Evolutionary conservation across 1,284 basidiomycete genomes (phyloP), one percentile per base, ranked within the genome.

Genomic region (Agaricales sp.): DNA sequence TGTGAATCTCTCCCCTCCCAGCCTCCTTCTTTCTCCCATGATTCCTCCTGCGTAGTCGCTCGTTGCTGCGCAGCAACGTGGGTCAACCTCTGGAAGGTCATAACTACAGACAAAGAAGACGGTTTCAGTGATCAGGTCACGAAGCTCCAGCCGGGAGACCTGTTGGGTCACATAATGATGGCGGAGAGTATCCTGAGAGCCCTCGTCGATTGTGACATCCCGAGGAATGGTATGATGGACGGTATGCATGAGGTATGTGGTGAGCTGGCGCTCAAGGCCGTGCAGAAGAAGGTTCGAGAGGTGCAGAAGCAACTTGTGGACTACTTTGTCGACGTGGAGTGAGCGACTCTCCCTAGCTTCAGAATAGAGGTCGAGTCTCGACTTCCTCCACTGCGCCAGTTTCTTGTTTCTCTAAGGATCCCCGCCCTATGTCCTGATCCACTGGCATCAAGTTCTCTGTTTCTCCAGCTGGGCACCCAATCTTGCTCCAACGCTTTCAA

Each of bases 151-250:
- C 58, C 63, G 26, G 65, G 66, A 51, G 69, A 71, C 53, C 61
- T 72, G 25, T 51, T 71, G 24, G 66, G 67, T 19, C 65, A 60
- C 59, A 50, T 67, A 53, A 64, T 64, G 63, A 59, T 72, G 16
- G 68, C 65, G 18, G 69, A 71, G 57, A 64, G 65, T 54, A 62
- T 58, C 37, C 56, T 73, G 52, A 70, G 66, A 58, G 67, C 66
- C 39, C 53, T 72, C 16, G 59, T 73, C 45, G 69, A 69, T 39
- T 58, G 63, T 25, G 67, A 72, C 52, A 65, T 68, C 11, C 65
- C 63, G 6, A 57, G 61, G 22, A 64, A 67, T 51, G 66, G 66
- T 1, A 55, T 66, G 50, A 52, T 68, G 26, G 69, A 71, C 38
- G 63, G 60, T 21, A 63, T 71, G 61, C 67, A 35, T n/a, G 30